phyloP scores from a whole-genome alignment of 208 protist genomes.

The Acanthamoeba healyi region DNA sequence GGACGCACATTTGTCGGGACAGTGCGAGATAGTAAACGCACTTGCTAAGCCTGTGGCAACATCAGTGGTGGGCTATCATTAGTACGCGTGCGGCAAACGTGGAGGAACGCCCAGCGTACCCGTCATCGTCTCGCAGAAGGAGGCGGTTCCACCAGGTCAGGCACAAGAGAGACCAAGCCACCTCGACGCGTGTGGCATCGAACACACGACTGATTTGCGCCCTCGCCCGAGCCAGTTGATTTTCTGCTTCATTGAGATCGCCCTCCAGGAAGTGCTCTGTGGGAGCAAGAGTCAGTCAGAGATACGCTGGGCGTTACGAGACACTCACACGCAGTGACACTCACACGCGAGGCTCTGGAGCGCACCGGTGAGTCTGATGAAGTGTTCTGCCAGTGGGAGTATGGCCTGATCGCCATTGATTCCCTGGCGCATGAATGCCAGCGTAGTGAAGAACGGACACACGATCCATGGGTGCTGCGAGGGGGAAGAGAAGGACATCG shows the following conservation, averaged over 20 bases:
- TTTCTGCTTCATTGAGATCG: neutral
- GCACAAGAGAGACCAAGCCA: conserved; percentile 7
- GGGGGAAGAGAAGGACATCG: neutral
- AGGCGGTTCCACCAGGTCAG: conserved; percentile 6
- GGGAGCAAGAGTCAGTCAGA: neutral
- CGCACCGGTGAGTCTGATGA: neutral
- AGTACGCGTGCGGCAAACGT: neutral
- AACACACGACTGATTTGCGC: neutral
- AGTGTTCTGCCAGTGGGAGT: neutral
- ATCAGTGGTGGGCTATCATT: too few relatives aligned
- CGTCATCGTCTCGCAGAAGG: neutral
- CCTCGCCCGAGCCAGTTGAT: neutral
- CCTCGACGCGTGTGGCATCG: neutral
- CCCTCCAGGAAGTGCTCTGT: neutral
- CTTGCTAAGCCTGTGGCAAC: neutral
- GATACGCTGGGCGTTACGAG: too few relatives aligned
- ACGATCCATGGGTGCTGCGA: neutral
- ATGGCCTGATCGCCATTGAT: neutral
- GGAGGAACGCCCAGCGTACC: neutral
- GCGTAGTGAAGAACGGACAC: neutral
- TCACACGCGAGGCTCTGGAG: too few relatives aligned
- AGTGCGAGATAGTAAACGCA: neutral
- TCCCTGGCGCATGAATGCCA: neutral
- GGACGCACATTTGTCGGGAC: neutral
- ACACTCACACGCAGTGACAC: too few relatives aligned